phyloP scores from a whole-genome alignment of 73 alveolate genomes.

The Effrenium voratum region DNA sequence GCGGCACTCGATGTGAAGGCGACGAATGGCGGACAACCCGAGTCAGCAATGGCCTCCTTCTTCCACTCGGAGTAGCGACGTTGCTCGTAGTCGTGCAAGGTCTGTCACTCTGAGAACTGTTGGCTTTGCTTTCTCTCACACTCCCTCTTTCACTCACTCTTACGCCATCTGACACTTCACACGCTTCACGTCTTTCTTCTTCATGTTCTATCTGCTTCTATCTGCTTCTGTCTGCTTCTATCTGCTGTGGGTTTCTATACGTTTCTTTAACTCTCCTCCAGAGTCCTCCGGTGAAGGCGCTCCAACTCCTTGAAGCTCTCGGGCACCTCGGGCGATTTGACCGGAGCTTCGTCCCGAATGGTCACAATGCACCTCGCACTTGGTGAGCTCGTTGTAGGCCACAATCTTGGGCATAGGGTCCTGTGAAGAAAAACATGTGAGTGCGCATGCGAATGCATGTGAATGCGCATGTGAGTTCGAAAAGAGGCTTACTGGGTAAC shows the following conservation, averaged over 20 bases:
- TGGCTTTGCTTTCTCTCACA: neutral
- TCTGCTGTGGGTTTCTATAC: too few species aligned
- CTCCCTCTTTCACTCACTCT: neutral
- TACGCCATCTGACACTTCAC: neutral
- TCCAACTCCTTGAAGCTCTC: constrained; percentile 51
- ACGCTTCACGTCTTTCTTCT: neutral
- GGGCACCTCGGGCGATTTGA: neutral
- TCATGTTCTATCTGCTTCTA: neutral
- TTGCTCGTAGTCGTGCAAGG: constrained; percentile 61
- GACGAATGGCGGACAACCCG: neutral
- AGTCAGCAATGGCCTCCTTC: constrained; percentile 3
- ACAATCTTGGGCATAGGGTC: constrained; percentile 90
- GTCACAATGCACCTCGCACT: neutral
- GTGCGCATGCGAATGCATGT: too few species aligned
- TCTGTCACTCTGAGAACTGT: neutral
- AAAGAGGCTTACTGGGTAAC: too few species aligned
- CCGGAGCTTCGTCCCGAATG: neutral
- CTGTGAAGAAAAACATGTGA: too few species aligned
- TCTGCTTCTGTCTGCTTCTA: neutral
- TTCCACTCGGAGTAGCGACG: constrained; percentile 86
- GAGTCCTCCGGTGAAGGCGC: constrained; percentile 46
- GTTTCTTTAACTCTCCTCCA: neutral
- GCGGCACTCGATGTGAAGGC: too few species aligned
- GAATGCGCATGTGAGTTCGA: too few species aligned
- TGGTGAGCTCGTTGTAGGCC: constrained; percentile 64